Evolutionary conservation across 169 alveolate species (phyloP), one percentile per base, ranked within the genome.

Genomic region (Babesia microti): DNA sequence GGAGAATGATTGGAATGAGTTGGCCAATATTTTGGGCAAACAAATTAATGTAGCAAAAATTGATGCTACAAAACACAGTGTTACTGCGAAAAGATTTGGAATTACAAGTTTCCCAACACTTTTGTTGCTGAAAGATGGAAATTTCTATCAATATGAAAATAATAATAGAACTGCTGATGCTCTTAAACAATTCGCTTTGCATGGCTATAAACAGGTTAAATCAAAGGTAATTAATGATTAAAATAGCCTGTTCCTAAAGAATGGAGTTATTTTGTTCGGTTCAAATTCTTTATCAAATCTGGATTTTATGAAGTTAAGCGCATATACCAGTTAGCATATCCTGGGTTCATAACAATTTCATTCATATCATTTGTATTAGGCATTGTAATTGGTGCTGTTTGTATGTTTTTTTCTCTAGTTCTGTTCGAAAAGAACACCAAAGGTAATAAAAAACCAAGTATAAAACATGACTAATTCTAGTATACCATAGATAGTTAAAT

Each of bases 61-160:
- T 22, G 90, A 82, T 33, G 85, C 79, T n/a, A 82, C 88, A 2
- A 30, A 76, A 32, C 68, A 71, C 59, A 61, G 76, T 5, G 61
- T 59, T 34, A 73, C 80, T 1, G 86, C 84, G 45, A 73, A 59
- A 42, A 51, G 88, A 22, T 82, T 82, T 71, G 72, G 41, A 24
- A 88, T 94, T 34, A 75, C 83, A 78, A 97, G 98, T 6, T 92
- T 81, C 75, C 99, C 99, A 24, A 92, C 99, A 11, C 68, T 94
- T 15, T 70, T 89, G 44, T 85, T 81, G 78, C 87, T 93, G 39
- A 81, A 84, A 46, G 89, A 93, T 45, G 91, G 89, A 24, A 73
- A 89, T 41, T 91, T 81, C 85, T 79, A 82, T 43, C 83, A 85
- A 45, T 72, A 81, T 40, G 57, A 73, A 49, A 46, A 59, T 21